These are phyloP conservation scores for Fraxinus dipetala DNA, from an alignment of 305 asterid species.

Conservation along the genomic window DNA sequence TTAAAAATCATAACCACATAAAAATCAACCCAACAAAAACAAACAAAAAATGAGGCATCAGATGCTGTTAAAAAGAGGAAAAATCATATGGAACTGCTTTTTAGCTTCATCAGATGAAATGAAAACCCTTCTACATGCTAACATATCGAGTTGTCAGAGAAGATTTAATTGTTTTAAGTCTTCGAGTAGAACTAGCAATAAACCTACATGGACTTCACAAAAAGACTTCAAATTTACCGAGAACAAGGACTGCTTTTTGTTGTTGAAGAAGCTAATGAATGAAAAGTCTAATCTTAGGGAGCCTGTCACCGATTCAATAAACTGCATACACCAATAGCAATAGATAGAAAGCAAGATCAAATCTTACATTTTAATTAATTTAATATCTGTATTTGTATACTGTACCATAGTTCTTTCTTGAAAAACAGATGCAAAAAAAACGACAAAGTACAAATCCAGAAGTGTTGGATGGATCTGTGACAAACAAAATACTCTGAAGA, in stretches of 20 bases:
- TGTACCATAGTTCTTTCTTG: not conserved
- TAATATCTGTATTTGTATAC: not conserved
- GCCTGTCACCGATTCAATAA: not conserved
- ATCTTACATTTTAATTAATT: not conserved
- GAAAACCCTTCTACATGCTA: not conserved
- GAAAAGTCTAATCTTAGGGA: not conserved
- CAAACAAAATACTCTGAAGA: not conserved
- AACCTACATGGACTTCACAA: not conserved
- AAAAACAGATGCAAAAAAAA: constrained; percentile 16
- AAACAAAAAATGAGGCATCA: not conserved
- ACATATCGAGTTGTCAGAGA: not conserved
- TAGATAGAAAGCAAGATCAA: not conserved
- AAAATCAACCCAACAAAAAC: not conserved
- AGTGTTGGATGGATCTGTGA: constrained; percentile 27
- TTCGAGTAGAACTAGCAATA: not conserved
- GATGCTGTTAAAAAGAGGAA: not conserved
- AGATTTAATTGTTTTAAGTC: not conserved
- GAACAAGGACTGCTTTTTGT: not conserved
- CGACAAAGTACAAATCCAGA: constrained; percentile 26
- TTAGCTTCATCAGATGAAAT: not conserved
- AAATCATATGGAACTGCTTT: not conserved
- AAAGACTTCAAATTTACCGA: not conserved
- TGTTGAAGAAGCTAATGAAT: not conserved
- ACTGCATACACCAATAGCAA: not conserved
- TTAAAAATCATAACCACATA: constrained; percentile 3